A percentile compares a stretch with the other conserved stretches of the same genome.
Evolutionary conservation across 2,329 filamentous ascomycete species (phyloP).

Genomic region (Fonsecaea erecta): DNA sequence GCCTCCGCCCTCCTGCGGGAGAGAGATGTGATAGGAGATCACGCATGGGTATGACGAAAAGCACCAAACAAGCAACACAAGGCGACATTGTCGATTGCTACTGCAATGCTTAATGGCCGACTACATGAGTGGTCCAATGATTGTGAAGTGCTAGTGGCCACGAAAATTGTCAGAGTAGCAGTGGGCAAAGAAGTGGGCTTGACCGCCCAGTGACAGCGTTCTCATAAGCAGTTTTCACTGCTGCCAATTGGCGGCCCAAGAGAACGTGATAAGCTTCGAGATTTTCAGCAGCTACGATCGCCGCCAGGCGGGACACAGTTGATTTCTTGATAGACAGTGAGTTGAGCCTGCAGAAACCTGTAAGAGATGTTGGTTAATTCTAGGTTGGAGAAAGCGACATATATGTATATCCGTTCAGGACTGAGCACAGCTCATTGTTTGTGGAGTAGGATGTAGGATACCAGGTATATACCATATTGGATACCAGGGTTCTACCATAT

Average conservation of each 20-base stretch:
- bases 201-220: background rate
- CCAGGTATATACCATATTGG: too few relatives aligned
- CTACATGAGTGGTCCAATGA: constrained; percentile 7
- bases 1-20: background rate
- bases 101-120: constrained; percentile 15
- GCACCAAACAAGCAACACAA: constrained; percentile 10
- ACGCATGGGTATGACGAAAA: constrained; percentile 13
- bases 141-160: constrained; percentile 3
- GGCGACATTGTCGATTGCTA: constrained; percentile 14
- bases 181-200: constrained; percentile 3
- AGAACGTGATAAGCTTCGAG: constrained; percentile 5
- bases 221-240: background rate
- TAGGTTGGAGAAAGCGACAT: too few relatives aligned
- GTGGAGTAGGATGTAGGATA: too few relatives aligned
- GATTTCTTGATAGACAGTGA: background rate
- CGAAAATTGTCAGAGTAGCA: constrained; percentile 14
- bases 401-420: too few relatives aligned
- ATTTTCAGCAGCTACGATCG: background rate
- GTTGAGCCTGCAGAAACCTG: too few relatives aligned
- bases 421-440: too few relatives aligned
- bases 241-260: constrained; percentile 1
- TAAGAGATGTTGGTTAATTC: too few relatives aligned
- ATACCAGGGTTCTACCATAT: too few relatives aligned
- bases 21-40: constrained; percentile 1
- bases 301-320: background rate